Evolutionary conservation across 2,329 filamentous ascomycete species (phyloP).

Genomic region (Myriosclerotinia scirpicola): DNA sequence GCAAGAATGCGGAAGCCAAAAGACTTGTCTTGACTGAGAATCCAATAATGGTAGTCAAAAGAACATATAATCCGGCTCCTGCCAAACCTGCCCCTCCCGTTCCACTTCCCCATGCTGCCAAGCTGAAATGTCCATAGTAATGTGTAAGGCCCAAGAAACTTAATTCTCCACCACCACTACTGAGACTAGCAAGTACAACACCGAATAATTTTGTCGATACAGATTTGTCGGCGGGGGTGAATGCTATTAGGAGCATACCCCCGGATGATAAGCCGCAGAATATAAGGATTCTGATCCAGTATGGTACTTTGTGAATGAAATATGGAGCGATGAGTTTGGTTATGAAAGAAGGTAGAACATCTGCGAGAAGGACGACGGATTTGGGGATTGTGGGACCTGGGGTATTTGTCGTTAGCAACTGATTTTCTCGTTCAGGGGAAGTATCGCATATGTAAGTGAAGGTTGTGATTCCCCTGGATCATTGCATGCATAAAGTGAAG

Average conservation of each 20-base stretch:
- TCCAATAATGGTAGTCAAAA: constrained; percentile 77
- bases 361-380: constrained; percentile 86
- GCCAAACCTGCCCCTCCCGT: constrained; percentile 86
- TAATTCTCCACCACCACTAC: constrained; percentile 83
- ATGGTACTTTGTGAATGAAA: constrained; percentile 87
- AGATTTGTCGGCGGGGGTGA: constrained; percentile 66
- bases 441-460: too few relatives aligned
- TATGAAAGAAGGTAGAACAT: constrained; percentile 85
- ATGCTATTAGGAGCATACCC: constrained; percentile 87
- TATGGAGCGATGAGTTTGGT: constrained; percentile 89
- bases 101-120: constrained; percentile 90
- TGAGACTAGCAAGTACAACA: constrained; percentile 80
- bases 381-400: constrained; percentile 73
- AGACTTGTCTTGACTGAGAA: constrained; percentile 74
- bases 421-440: neutral
- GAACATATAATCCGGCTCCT: constrained; percentile 83
- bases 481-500: neutral
- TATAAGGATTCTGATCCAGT: constrained; percentile 69
- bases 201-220: constrained; percentile 77
- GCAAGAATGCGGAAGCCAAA: constrained; percentile 75
- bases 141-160: constrained; percentile 91
- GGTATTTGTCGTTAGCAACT: neutral
- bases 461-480: too few relatives aligned
- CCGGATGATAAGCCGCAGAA: constrained; percentile 74
- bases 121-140: constrained; percentile 83